Conservation (phyloP, 345 rosid species). For the Sapria himalayana region DNA sequence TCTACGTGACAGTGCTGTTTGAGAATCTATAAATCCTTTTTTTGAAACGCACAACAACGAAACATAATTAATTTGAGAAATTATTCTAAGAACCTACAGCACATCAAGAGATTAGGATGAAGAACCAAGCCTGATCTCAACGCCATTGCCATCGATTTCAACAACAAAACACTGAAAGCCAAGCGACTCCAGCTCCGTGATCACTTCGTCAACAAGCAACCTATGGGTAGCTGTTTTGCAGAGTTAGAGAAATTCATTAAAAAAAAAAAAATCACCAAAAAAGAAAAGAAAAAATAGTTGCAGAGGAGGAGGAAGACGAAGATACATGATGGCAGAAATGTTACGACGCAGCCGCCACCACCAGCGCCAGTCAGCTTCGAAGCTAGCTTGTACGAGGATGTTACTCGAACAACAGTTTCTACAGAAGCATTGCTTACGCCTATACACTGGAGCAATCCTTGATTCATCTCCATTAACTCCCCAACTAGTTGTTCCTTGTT, state of each 20-base stretch:
- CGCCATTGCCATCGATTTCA: constrained; percentile 63
- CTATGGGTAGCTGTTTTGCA: constrained; percentile 27
- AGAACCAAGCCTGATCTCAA: constrained; percentile 27
- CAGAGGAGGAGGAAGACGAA: constrained; percentile 4
- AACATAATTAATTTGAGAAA: constrained; percentile 3
- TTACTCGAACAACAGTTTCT: constrained; percentile 52
- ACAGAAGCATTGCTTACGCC: constrained; percentile 83
- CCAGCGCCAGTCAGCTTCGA: constrained; percentile 96
- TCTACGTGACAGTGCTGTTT: no score
- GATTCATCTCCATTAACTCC: constrained; percentile 89
- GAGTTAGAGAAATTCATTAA: constrained; percentile 19
- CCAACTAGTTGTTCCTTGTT: constrained; percentile 48
- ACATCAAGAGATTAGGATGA: constrained; percentile 12
- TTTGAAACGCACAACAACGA: constrained; percentile 5
- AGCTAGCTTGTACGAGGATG: constrained; percentile 54
- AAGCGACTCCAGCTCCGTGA: constrained; percentile 41
- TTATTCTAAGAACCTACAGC: neutral
- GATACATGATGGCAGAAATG: constrained; percentile 73
- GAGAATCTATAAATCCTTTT: no score
- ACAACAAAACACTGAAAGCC: constrained; percentile 78
- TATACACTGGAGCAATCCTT: constrained; percentile 75
- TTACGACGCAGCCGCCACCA: constrained; percentile 85
- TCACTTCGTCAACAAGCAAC: constrained; percentile 34
- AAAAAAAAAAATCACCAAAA: neutral
- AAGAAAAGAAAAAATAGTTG: neutral